Evolutionary conservation across 176 grass and related monocot species (phyloP).

Genomic region (Aechmea fasciata): DNA sequence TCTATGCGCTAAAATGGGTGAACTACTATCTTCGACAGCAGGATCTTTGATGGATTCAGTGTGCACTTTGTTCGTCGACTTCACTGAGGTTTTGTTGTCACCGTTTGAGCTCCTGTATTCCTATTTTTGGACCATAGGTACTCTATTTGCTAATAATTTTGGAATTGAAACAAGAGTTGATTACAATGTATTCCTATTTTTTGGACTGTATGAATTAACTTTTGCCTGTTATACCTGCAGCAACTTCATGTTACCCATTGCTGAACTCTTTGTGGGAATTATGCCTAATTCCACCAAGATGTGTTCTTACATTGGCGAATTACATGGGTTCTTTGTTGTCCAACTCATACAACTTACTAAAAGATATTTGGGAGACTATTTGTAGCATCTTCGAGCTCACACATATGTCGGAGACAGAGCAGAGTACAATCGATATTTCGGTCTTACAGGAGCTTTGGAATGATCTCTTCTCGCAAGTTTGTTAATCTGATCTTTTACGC

Average conservation of each 20-base stretch:
- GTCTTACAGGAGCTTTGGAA: slow-evolving; percentile 60
- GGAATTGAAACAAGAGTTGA: slow-evolving; percentile 6
- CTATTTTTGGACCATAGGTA: slow-evolving; percentile 11
- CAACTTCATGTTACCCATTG: slow-evolving; percentile 25
- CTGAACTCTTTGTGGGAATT: slow-evolving; percentile 32
- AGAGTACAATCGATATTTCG: slow-evolving; percentile 46
- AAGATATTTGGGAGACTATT: slow-evolving; percentile 60
- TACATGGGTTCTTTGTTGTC: slow-evolving; percentile 35
- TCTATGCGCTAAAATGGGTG: neutral
- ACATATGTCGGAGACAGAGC: slow-evolving; percentile 50
- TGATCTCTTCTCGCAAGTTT: slow-evolving; percentile 80
- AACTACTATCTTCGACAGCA: neutral
- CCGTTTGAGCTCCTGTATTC: slow-evolving; percentile 36
- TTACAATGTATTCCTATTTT: slow-evolving; percentile 13
- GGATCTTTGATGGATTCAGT: neutral
- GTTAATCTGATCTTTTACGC: neutral
- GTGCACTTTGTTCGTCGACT: slow-evolving; percentile 23
- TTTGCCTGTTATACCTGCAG: neutral
- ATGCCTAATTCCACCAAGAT: slow-evolving; percentile 22
- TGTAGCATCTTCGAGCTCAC: slow-evolving; percentile 55
- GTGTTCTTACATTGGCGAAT: slow-evolving; percentile 14
- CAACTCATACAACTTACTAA: slow-evolving; percentile 39
- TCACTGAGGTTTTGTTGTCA: slow-evolving; percentile 38
- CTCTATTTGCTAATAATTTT: neutral
- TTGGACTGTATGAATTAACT: neutral